Evolutionary conservation across 257 asterid species (phyloP), one percentile per base, ranked within the genome.

Genomic region (Nicotiana paniculata): DNA sequence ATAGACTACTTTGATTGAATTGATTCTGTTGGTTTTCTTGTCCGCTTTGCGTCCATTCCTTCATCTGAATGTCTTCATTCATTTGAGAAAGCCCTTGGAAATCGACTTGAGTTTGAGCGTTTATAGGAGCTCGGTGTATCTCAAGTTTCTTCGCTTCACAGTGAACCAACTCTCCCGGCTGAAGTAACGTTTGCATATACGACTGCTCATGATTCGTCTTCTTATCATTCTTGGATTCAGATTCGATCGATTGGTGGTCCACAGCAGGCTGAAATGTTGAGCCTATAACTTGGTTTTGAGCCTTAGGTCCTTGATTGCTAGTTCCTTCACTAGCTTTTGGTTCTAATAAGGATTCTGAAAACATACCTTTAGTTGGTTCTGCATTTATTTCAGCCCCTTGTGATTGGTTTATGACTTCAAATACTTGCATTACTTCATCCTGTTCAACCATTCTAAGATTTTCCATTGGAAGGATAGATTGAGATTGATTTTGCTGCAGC

Each of bases 341-440:
- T 82, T 65, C 83, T 58, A 69, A 57, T 3, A 87, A 58, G 43
- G 88, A 67, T 81, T 85, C 86, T 46, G 87, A 67, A 48, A 75
- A 18, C 76, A 75, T 30, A 18, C 26, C 83, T 35, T 82, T 85
- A 16, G 75, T 59, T 18, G 77, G 80, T 70, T 77, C 86, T 16
- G 79, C 32, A 84, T 85, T 84, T 55, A 76, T 77, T 1, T 81
- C 83, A 17, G 83, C 77, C 62, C 82, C 87, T 62, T 85, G 84
- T 9, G 90, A 79, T 32, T 84, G 85, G 46, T 88, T 77, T 3
- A 91, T 83, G n/a, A 90, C 87, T 82, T 90, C 98, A 77, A 85
- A 92, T 4, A 87, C 90, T 67, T 91, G 93, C 94, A 93, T 91
- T 68, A 88, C 90, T 39, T 90, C 97, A 62, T 92, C 91, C 59